A percentile compares a stretch with the other conserved stretches of the same genome.
Evolutionary conservation across 2,329 filamentous ascomycete species (phyloP).

Genomic region (Ophiostoma sp.): DNA sequence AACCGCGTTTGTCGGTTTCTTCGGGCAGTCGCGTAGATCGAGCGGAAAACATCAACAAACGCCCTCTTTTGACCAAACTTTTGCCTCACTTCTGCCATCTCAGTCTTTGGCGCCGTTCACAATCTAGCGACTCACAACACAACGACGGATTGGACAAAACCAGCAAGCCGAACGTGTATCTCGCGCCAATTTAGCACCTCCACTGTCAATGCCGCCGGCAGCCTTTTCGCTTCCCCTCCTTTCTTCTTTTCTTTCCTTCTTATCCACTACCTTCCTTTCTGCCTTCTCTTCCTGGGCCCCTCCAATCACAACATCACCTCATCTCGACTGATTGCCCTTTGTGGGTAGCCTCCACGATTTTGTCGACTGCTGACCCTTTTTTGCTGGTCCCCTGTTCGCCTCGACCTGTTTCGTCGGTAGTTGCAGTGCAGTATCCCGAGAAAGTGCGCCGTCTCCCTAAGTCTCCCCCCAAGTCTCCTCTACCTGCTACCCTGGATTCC

Average conservation of each 20-base stretch:
- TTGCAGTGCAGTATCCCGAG: not conserved
- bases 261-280: not conserved
- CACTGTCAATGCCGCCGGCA: not conserved
- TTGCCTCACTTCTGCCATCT: not conserved
- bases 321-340: not conserved
- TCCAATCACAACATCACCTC: not conserved
- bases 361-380: not conserved
- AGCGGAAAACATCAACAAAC: not conserved
- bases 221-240: not conserved
- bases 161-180: not conserved
- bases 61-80: not conserved
- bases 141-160: not conserved
- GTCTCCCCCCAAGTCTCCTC: not conserved
- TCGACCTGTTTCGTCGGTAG: constrained; percentile 12
- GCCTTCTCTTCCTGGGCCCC: not conserved
- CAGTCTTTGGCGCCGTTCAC: not conserved
- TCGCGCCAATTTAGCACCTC: not conserved
- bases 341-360: not conserved
- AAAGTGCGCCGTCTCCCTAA: not conserved
- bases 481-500: not conserved
- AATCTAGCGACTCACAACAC: not conserved
- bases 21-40: not conserved
- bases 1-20: not conserved
- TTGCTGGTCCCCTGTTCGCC: constrained; percentile 3
- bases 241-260: not conserved